A percentile compares a stretch with the other conserved stretches of the same genome.
Evolutionary conservation across 352 stramenopile genomes (phyloP).

Genomic region (Pythium aristosporum): DNA sequence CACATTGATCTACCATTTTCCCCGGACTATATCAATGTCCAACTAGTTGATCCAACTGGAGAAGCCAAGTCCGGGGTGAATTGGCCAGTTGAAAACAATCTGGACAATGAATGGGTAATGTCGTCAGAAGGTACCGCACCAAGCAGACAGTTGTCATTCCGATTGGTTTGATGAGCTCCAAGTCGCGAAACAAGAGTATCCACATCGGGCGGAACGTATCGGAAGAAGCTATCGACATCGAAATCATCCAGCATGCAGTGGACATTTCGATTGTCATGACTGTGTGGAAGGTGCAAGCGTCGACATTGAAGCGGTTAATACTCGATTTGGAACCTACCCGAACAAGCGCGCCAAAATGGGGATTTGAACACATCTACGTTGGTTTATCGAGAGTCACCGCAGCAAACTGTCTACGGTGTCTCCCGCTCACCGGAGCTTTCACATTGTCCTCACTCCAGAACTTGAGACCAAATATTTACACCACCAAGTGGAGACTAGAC

Average conservation of each 20-base stretch:
- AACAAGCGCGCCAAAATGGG: background rate
- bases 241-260: conserved; percentile 20
- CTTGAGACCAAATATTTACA: background rate
- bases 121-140: too few species aligned
- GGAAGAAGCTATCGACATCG: too few species aligned
- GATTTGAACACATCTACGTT: conserved; percentile 9
- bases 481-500: background rate
- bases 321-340: conserved; percentile 14
- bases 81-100: background rate
- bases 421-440: conserved; percentile 1
- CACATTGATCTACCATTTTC: conserved; percentile 2
- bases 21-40: conserved; percentile 7
- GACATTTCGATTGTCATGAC: conserved; percentile 25
- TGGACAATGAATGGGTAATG: too few species aligned
- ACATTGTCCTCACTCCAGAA: background rate
- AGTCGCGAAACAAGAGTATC: background rate
- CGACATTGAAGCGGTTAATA: conserved; percentile 16
- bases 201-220: too few species aligned
- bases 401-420: background rate
- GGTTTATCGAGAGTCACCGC: background rate
- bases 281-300: conserved; percentile 26
- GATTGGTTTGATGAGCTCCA: background rate
- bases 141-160: conserved; percentile 7
- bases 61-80: background rate
- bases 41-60: background rate